phyloP scores from a whole-genome alignment of 306 rosid genomes.

The Cucurbita pepo region DNA sequence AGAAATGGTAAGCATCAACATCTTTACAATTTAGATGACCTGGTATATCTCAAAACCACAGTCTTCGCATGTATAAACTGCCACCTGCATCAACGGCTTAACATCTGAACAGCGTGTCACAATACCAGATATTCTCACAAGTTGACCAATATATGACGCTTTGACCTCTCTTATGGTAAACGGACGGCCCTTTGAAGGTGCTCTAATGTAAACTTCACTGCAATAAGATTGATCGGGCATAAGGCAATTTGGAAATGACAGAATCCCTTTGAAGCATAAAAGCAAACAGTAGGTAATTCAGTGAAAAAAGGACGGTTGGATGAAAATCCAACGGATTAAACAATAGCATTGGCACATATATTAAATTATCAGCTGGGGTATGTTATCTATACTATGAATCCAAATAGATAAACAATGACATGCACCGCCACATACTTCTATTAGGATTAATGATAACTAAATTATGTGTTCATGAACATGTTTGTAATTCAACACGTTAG shows the following conservation, averaged over 20 bases:
- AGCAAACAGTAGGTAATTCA: not conserved
- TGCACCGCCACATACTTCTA: not conserved
- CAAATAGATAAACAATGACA: not conserved
- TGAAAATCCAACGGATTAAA: not conserved
- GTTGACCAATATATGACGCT: conserved; percentile 92
- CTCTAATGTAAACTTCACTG: conserved; percentile 88
- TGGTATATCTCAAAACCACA: conserved; percentile 98
- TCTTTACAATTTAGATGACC: conserved; percentile 25
- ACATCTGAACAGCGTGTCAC: conserved; percentile 94
- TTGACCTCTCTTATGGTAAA: conserved; percentile 91
- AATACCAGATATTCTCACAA: conserved; percentile 82
- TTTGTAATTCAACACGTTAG: not conserved
- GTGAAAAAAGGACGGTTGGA: not conserved
- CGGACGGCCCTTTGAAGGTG: conserved; percentile 76
- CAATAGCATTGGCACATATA: not conserved
- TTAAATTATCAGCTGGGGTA: not conserved
- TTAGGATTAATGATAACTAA: not conserved
- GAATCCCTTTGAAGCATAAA: not conserved
- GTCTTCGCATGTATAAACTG: conserved; percentile 94
- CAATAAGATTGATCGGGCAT: conserved; percentile 7
- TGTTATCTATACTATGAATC: not conserved
- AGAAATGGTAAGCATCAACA: not conserved
- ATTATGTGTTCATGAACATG: not conserved
- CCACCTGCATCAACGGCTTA: conserved; percentile 93
- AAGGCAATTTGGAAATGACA: not conserved